Percentiles rank a stretch among this genome's conserved stretches.
Conservation (phyloP, 1,284 basidiomycete genomes). For the Ustilago nuda region DNA sequence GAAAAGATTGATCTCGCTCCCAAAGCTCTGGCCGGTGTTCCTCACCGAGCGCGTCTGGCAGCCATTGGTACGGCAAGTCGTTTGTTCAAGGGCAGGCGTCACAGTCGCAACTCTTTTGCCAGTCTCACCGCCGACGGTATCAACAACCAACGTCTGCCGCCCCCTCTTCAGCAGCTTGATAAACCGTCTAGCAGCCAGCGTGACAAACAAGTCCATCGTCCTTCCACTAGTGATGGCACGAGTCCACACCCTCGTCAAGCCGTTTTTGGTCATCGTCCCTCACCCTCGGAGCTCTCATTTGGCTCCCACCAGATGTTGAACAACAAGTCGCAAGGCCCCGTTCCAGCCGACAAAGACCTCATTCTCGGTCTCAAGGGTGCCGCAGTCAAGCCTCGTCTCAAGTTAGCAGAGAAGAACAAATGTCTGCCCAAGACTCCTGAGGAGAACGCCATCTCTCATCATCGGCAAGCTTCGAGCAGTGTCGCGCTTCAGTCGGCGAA, state of each 20-base stretch:
- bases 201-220: neutral
- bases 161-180: neutral
- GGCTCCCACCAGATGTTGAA: neutral
- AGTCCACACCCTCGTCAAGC: conserved; percentile 29
- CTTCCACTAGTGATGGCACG: conserved; percentile 16
- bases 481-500: neutral
- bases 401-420: conserved; percentile 21
- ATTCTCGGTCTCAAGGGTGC: conserved; percentile 21
- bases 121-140: neutral
- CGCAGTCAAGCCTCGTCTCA: conserved; percentile 7
- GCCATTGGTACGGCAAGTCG: conserved; percentile 39
- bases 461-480: neutral
- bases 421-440: conserved; percentile 1
- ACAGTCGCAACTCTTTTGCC: conserved; percentile 19
- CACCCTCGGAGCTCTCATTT: conserved; percentile 22
- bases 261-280: conserved; percentile 31
- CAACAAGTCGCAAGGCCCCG: neutral
- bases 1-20: conserved; percentile 18
- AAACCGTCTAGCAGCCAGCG: conserved; percentile 2
- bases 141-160: neutral
- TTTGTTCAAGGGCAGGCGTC: conserved; percentile 31
- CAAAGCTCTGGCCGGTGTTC: conserved; percentile 7
- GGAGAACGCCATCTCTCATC: neutral
- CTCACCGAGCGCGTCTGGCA: conserved; percentile 30
- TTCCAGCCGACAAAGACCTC: conserved; percentile 20